Evolutionary conservation across 1,284 basidiomycete species (phyloP).

Genomic region (Coniferiporia weirii): DNA sequence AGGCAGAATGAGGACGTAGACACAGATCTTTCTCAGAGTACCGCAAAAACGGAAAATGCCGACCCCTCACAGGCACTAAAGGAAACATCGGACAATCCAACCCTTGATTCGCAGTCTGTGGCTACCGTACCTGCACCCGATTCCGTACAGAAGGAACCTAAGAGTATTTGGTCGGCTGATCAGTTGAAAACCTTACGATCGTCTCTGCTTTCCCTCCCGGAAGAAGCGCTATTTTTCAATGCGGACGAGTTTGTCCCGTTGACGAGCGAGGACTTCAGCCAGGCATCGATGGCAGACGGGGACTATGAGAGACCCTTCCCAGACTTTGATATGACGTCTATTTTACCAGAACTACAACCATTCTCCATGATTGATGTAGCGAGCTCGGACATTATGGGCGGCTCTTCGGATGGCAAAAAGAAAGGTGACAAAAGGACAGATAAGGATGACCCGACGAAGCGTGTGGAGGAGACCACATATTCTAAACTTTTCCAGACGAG

Average conservation of each 20-base stretch:
- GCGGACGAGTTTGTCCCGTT: conserved; percentile 42
- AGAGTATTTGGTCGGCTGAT: conserved; percentile 2
- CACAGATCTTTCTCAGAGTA: conserved; percentile 12
- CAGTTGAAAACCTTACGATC: conserved; percentile 8
- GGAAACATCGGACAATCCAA: conserved; percentile 44
- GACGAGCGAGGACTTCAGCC: conserved; percentile 27
- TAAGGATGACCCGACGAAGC: conserved; percentile 64
- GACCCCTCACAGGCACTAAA: conserved; percentile 24
- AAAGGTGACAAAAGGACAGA: conserved; percentile 54
- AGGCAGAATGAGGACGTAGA: conserved; percentile 32
- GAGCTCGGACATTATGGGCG: conserved; percentile 23
- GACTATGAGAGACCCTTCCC: conserved; percentile 29
- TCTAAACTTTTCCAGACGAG: conserved; percentile 60
- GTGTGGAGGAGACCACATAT: conserved; percentile 61
- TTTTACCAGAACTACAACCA: conserved; percentile 62
- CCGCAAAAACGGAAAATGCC: conserved; percentile 23
- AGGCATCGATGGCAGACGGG: conserved; percentile 25
- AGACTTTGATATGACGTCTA: conserved; percentile 46
- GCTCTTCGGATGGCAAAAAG: conserved; percentile 37
- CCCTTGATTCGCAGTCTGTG: conserved; percentile 39
- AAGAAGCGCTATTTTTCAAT: conserved; percentile 56
- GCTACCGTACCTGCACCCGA: conserved; percentile 30
- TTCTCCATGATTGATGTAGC: conserved; percentile 47
- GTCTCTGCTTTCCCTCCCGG: conserved; percentile 14
- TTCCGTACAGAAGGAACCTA: background rate